Conservation (phyloP, 352 stramenopile genomes). For the Phytopythium ostracodes region DNA sequence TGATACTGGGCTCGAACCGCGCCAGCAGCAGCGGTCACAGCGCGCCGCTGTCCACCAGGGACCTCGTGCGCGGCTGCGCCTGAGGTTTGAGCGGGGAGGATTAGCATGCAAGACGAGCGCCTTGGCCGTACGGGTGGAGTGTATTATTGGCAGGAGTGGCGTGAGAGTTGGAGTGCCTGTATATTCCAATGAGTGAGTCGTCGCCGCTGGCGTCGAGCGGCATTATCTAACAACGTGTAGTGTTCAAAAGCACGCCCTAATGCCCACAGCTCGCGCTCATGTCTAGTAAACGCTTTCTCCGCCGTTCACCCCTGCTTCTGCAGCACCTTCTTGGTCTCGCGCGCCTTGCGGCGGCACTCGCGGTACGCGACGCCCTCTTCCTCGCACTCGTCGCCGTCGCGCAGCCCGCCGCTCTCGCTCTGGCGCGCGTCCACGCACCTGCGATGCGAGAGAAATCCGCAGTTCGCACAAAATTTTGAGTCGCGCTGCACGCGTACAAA, state of each 20-base stretch:
- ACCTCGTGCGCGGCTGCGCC: constrained; percentile 9
- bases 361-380: constrained; percentile 58
- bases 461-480: too few species aligned
- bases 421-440: constrained; percentile 64
- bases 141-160: not conserved
- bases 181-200: not conserved
- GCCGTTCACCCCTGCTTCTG: constrained; percentile 2
- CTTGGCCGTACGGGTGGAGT: too few species aligned
- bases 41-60: constrained; percentile 6
- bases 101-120: too few species aligned
- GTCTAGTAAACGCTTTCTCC: not conserved
- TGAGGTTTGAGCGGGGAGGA: not conserved
- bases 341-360: constrained; percentile 47
- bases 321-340: constrained; percentile 26
- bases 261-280: not conserved
- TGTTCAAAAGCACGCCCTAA: not conserved
- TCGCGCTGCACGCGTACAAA: too few species aligned
- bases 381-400: constrained; percentile 69
- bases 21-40: not conserved
- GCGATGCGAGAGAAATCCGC: not conserved
- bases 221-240: not conserved
- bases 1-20: not conserved
- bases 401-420: constrained; percentile 52
- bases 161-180: not conserved
- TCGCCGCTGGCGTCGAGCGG: too few species aligned